Conservation (phyloP, 345 rosid genomes). For the Bruguiera sexangula region DNA sequence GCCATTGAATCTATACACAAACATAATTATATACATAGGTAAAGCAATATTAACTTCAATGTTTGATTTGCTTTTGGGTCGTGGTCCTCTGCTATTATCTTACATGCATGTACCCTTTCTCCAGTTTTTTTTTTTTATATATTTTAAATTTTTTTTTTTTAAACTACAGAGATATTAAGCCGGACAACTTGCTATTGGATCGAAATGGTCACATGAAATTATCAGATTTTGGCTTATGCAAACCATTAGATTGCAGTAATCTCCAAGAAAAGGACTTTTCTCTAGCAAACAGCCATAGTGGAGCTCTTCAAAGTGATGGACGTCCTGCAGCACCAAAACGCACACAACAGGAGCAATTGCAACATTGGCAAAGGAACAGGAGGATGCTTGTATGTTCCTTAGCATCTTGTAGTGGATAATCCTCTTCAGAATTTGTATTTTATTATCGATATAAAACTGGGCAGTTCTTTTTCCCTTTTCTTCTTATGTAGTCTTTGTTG, state of each 20-base stretch:
- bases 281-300: conserved; percentile 32
- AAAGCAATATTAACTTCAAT: neutral
- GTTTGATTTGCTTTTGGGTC: conserved; percentile 2
- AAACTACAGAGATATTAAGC: conserved; percentile 59
- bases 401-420: conserved; percentile 9
- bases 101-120: conserved; percentile 5
- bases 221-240: conserved; percentile 69
- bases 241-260: conserved; percentile 57
- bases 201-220: conserved; percentile 61
- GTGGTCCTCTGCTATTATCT: neutral
- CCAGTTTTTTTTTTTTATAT: neutral
- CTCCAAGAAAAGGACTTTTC: conserved; percentile 46
- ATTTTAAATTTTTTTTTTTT: neutral
- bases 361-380: conserved; percentile 72
- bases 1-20: conserved; percentile 71
- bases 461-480: neutral
- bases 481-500: neutral
- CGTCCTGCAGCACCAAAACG: conserved; percentile 54
- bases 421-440: neutral
- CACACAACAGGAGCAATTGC: conserved; percentile 64
- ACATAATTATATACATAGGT: conserved; percentile 71
- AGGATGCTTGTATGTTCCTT: conserved; percentile 50
- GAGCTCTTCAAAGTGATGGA: conserved; percentile 45
- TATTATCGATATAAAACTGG: neutral
- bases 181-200: conserved; percentile 64